Evolutionary conservation across 345 rosid species (phyloP).

Genomic region (Rhizophora mangle): DNA sequence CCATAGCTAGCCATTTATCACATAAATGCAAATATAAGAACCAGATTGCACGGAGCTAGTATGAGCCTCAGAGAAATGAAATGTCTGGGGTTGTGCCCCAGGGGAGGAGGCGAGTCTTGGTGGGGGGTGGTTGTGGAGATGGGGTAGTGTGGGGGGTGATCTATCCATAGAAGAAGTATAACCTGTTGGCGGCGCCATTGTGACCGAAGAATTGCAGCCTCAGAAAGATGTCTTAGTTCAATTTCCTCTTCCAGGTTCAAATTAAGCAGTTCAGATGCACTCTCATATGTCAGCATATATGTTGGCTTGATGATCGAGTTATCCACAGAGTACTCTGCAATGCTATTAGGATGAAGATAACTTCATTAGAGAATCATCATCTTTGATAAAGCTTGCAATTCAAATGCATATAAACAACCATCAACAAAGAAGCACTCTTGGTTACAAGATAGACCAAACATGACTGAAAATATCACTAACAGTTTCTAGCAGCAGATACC

Average conservation of each 20-base stretch:
- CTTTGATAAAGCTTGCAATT: constrained; percentile 5
- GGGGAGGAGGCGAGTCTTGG: too few relatives aligned
- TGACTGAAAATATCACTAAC: too few relatives aligned
- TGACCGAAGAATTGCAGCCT: constrained; percentile 71
- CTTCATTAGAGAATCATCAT: constrained; percentile 12
- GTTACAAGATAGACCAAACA: neutral
- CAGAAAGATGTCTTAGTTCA: constrained; percentile 70
- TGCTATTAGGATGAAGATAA: constrained; percentile 40
- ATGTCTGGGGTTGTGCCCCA: too few relatives aligned
- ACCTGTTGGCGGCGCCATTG: constrained; percentile 92
- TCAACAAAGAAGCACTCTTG: neutral
- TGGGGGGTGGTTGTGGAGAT: too few relatives aligned
- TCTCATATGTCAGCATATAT: constrained; percentile 94
- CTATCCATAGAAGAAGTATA: constrained; percentile 13
- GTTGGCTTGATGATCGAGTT: constrained; percentile 84
- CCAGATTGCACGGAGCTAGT: too few relatives aligned
- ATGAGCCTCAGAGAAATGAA: too few relatives aligned
- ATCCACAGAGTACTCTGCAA: constrained; percentile 77
- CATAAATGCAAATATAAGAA: too few relatives aligned
- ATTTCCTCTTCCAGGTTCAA: constrained; percentile 82
- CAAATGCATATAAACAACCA: constrained; percentile 2
- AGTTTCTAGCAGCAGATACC: too few relatives aligned
- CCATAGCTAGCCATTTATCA: too few relatives aligned
- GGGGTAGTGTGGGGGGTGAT: too few relatives aligned
- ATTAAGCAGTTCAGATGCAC: constrained; percentile 88